Percentiles rank a stretch among this genome's conserved stretches.
phyloP scores from a whole-genome alignment of 768 basidiomycete species.

The Suillus weaverae region DNA sequence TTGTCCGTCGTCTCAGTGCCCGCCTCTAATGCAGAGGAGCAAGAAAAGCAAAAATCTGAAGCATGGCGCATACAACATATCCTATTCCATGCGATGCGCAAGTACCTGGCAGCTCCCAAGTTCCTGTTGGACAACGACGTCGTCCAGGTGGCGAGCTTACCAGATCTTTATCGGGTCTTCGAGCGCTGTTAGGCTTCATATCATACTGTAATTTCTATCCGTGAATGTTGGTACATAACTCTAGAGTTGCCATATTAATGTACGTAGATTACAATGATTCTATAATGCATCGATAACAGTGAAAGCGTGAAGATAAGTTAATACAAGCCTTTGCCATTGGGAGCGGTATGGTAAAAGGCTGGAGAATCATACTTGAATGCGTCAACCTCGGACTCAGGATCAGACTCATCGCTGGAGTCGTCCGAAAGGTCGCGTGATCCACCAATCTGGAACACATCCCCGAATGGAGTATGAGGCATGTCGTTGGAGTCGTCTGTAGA shows the following conservation, averaged over 20 bases:
- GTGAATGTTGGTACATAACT: not conserved
- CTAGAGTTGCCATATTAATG: not conserved
- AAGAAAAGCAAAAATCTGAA: conserved; percentile 53
- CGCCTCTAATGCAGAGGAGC: conserved; percentile 35
- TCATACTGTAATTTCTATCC: not conserved
- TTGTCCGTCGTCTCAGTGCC: conserved; percentile 18
- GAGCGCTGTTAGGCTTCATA: conserved; percentile 69
- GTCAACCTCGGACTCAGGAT: conserved; percentile 41
- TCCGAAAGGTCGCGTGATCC: conserved; percentile 37
- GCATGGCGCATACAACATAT: conserved; percentile 91
- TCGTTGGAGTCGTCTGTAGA: conserved; percentile 57
- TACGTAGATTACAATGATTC: not conserved
- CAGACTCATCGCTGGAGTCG: conserved; percentile 48
- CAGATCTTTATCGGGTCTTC: conserved; percentile 92
- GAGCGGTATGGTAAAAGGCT: conserved; percentile 42
- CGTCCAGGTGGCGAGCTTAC: conserved; percentile 85
- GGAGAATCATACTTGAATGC: conserved; percentile 65
- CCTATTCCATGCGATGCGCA: conserved; percentile 82
- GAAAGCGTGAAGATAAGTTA: conserved; percentile 13
- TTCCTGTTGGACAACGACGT: conserved; percentile 70
- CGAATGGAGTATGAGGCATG: conserved; percentile 76
- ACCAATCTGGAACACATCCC: conserved; percentile 70
- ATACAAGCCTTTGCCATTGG: conserved; percentile 39
- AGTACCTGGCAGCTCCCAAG: conserved; percentile 69
- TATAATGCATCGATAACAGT: conserved; percentile 3